Evolutionary conservation across 768 basidiomycete species (phyloP), one percentile per base, ranked within the genome.

Genomic region (Suillus placidus): DNA sequence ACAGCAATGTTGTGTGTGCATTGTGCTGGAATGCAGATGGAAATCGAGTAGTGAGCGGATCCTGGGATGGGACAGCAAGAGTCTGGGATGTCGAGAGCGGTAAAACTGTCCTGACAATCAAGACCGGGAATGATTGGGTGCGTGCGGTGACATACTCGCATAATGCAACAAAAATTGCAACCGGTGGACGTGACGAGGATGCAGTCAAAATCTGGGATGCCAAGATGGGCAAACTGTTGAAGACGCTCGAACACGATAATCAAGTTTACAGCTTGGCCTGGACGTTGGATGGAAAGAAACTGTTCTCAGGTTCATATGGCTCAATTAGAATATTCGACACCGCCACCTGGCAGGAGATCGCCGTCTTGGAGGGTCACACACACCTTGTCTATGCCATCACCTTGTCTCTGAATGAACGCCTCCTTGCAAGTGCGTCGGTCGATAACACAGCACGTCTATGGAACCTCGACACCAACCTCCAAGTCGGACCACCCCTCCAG

Each of bases 111-210:
- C 30, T 52, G 26, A 32, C 8, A 4, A 52, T 52, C 3, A 5
- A 52, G 14, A 52, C 51, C 4, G 30, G 30, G 51, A 4, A 52
- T 2, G 2, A 9, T 8, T 18, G 30, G 7, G 9, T 32, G 16
- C 0, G 6, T 0, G 30, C 30, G 4, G 30, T 18, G 51, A 32
- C 10, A 16, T 52, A 52, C 51, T 52, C 51, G 4, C 30, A 30
- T 1, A 8, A 52, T 32, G 7, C 3, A 16, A 52, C 51, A 4
- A 52, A 32, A 32, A 30, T 52, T 32, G 51, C 30, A 9, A 52
- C 30, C 0, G 30, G 30, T 0, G 51, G 51, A 18, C 2, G 0
- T 1, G 3, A 52, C 16, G 18, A 18, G 4, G 3, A 18, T 10
- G 51, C 4, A 30, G 9, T 14, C 4, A 52, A 30, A 18, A 52